Conservation (phyloP, 2,329 filamentous ascomycete species). For the Cordyceps cateniannulata region DNA sequence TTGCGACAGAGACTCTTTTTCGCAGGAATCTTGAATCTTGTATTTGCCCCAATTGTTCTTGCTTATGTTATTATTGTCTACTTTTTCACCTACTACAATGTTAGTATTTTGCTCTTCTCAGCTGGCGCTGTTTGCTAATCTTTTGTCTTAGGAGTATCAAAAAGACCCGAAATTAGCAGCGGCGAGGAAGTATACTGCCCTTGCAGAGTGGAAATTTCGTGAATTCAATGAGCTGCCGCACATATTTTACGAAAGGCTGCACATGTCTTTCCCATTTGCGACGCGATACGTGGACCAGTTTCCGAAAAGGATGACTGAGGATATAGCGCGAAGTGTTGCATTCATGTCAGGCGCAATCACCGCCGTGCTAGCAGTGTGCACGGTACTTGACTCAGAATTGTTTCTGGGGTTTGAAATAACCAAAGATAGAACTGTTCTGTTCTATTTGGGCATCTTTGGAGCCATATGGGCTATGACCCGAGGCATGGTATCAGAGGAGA, state of each 20-base stretch:
- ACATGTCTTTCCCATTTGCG: slow-evolving; percentile 93
- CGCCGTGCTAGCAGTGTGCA: slow-evolving; percentile 76
- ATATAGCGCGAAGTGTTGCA: slow-evolving; percentile 74
- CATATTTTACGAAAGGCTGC: slow-evolving; percentile 79
- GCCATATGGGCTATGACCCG: slow-evolving; percentile 78
- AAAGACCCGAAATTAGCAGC: slow-evolving; percentile 87
- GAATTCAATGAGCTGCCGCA: slow-evolving; percentile 97
- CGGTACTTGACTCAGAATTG: slow-evolving; percentile 82
- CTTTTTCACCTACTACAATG: slow-evolving; percentile 92
- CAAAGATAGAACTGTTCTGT: slow-evolving; percentile 78
- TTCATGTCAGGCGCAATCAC: slow-evolving; percentile 84
- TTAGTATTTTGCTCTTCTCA: slow-evolving; percentile 34
- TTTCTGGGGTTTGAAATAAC: slow-evolving; percentile 92
- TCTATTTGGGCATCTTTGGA: slow-evolving; percentile 80
- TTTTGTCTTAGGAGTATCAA: slow-evolving; percentile 68
- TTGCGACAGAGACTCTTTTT: slow-evolving; percentile 73
- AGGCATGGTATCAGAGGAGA: slow-evolving; percentile 81
- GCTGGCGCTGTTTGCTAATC: background rate
- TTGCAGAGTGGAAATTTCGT: slow-evolving; percentile 96
- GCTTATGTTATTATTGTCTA: slow-evolving; percentile 81
- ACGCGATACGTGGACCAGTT: slow-evolving; percentile 93
- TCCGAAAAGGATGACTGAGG: slow-evolving; percentile 87
- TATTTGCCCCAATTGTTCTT: slow-evolving; percentile 83
- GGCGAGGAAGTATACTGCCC: slow-evolving; percentile 75
- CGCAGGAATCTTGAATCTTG: slow-evolving; percentile 76